A percentile compares a stretch with the other conserved stretches of the same genome.
Conservation (phyloP, 257 asterid species). For the Echium plantagineum region DNA sequence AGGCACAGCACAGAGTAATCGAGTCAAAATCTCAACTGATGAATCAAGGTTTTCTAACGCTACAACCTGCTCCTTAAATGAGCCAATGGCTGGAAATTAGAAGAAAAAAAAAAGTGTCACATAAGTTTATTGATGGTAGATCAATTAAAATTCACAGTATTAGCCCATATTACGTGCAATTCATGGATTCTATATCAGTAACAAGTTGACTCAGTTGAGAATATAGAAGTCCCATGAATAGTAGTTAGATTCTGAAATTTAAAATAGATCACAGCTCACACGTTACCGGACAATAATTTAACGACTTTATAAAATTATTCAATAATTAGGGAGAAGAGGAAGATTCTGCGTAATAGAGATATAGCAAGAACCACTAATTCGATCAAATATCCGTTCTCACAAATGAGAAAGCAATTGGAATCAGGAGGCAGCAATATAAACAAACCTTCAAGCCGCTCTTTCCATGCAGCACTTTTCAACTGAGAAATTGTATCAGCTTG, state of each 20-base stretch:
- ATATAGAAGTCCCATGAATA: no score
- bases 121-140: not conserved
- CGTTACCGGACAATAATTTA: not conserved
- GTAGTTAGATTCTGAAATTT: no score
- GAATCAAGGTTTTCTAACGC: slow-evolving; percentile 47
- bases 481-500: slow-evolving; percentile 71
- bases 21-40: slow-evolving; percentile 78
- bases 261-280: not conserved
- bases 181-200: not conserved
- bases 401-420: not conserved
- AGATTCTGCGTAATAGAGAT: not conserved
- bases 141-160: not conserved
- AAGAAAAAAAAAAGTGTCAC: not conserved
- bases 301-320: not conserved
- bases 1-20: slow-evolving; percentile 81
- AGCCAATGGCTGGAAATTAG: slow-evolving; percentile 64
- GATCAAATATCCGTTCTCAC: no score
- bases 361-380: not conserved
- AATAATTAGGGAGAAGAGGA: not conserved
- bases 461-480: slow-evolving; percentile 91
- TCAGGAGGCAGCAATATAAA: not conserved
- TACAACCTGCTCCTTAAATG: slow-evolving; percentile 89
- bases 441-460: slow-evolving; percentile 99
- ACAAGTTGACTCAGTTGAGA: not conserved
- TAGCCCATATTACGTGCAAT: not conserved